Evolutionary conservation across 2,329 filamentous ascomycete genomes (phyloP).

Genomic region (Hypocrella siamensis): DNA sequence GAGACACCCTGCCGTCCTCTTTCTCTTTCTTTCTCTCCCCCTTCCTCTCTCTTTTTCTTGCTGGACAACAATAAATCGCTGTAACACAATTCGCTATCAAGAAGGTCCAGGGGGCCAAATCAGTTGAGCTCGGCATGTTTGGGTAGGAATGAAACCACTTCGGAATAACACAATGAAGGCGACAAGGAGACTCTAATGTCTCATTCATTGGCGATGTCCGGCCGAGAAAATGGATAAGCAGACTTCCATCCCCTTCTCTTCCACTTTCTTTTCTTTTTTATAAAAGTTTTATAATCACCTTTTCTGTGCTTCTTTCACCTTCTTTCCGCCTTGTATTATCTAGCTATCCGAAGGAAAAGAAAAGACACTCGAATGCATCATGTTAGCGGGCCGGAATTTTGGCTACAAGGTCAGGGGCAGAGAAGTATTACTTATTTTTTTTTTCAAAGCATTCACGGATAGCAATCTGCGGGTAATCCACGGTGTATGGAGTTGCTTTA

Average conservation of each 20-base stretch:
- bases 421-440: constrained; percentile 2
- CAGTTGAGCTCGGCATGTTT: no score
- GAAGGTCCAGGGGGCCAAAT: no score
- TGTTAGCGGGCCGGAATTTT: constrained; percentile 5
- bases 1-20: background rate
- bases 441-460: constrained; percentile 7
- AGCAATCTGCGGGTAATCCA: constrained; percentile 4
- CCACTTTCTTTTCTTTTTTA: background rate
- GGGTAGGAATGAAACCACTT: no score
- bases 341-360: no score
- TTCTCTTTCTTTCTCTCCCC: background rate
- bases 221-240: no score
- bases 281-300: no score
- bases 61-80: no score
- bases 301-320: no score
- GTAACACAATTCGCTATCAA: no score
- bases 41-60: background rate
- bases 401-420: constrained; percentile 5
- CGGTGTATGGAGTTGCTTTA: background rate
- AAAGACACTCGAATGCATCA: constrained; percentile 5
- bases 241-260: constrained; percentile 6
- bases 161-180: no score
- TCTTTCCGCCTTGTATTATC: no score
- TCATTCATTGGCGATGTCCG: no score
- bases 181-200: constrained; percentile 2